phyloP scores from a whole-genome alignment of 768 basidiomycete species.

The Boletus sp. region DNA sequence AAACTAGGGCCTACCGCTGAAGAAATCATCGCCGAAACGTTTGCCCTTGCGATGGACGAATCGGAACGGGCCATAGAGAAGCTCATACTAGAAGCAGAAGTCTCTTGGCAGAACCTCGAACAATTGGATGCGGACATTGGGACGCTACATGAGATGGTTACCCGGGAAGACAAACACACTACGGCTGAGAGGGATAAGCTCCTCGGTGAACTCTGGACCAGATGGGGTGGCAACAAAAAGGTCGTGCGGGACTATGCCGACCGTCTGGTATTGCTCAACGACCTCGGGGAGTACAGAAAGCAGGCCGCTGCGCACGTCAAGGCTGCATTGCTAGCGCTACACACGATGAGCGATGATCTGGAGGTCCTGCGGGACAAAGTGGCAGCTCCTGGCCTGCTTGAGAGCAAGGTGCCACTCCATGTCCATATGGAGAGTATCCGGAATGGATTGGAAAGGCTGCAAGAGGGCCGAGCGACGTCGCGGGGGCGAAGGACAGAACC shows the following conservation, averaged over 20 bases:
- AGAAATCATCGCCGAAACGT: constrained; percentile 51
- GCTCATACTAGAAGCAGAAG: constrained; percentile 67
- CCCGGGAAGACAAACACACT: constrained; percentile 54
- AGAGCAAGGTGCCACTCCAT: constrained; percentile 60
- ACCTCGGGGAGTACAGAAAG: constrained; percentile 55
- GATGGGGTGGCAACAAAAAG: constrained; percentile 57
- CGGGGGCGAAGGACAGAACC: constrained; percentile 49
- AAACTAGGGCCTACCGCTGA: constrained; percentile 33
- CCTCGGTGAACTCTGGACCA: constrained; percentile 68
- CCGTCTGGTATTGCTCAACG: constrained; percentile 53
- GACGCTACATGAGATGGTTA: constrained; percentile 55
- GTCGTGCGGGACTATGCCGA: constrained; percentile 48
- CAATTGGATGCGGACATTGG: constrained; percentile 59
- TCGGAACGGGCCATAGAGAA: constrained; percentile 51
- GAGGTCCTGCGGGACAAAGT: constrained; percentile 75
- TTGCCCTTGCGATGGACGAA: constrained; percentile 61
- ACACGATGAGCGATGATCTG: constrained; percentile 68
- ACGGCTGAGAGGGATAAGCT: constrained; percentile 49
- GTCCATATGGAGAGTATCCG: constrained; percentile 76
- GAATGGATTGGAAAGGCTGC: constrained; percentile 54
- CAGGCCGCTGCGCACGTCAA: constrained; percentile 66
- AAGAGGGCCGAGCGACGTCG: constrained; percentile 52
- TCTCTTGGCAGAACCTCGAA: constrained; percentile 53
- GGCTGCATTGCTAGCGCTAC: constrained; percentile 58
- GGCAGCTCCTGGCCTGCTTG: constrained; percentile 61